Percentiles rank a stretch among this genome's conserved stretches.
phyloP scores from a whole-genome alignment of 1,139 yeast species.

The Geotrichum candidum region DNA sequence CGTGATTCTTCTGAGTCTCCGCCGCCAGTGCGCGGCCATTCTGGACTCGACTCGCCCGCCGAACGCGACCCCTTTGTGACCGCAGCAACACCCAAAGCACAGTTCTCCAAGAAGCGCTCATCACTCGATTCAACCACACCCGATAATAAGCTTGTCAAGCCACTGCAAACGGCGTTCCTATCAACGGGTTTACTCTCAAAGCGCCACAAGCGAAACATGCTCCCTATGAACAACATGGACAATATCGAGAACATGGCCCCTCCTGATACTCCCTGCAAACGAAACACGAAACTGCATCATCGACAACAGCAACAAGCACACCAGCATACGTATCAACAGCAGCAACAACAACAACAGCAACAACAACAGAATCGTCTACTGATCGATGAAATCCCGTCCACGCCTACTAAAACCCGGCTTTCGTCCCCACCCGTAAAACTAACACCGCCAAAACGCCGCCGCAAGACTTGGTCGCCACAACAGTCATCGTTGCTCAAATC shows the following conservation, averaged over 20 bases:
- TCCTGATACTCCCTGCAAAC: conserved; percentile 81
- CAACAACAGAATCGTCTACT: background rate
- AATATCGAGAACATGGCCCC: conserved; percentile 28
- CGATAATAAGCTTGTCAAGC: conserved; percentile 65
- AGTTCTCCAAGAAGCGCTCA: background rate
- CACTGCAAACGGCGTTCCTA: conserved; percentile 80
- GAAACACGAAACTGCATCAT: background rate
- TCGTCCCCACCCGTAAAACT: background rate
- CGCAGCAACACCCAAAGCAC: background rate
- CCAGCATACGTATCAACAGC: background rate
- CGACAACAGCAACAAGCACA: conserved; percentile 36
- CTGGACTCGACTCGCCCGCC: background rate
- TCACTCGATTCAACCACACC: conserved; percentile 36
- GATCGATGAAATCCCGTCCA: background rate
- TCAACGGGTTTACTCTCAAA: conserved; percentile 72
- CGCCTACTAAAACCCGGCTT: background rate
- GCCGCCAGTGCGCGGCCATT: background rate
- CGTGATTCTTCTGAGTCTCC: background rate
- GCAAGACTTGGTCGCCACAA: background rate
- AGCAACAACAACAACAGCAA: background rate
- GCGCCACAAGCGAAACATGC: conserved; percentile 30
- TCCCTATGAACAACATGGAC: background rate
- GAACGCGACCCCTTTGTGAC: background rate
- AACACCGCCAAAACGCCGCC: conserved; percentile 6
- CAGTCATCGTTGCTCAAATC: conserved; percentile 17